Conservation (phyloP, 2,329 filamentous ascomycete species). For the Fusarium nematophilum region DNA sequence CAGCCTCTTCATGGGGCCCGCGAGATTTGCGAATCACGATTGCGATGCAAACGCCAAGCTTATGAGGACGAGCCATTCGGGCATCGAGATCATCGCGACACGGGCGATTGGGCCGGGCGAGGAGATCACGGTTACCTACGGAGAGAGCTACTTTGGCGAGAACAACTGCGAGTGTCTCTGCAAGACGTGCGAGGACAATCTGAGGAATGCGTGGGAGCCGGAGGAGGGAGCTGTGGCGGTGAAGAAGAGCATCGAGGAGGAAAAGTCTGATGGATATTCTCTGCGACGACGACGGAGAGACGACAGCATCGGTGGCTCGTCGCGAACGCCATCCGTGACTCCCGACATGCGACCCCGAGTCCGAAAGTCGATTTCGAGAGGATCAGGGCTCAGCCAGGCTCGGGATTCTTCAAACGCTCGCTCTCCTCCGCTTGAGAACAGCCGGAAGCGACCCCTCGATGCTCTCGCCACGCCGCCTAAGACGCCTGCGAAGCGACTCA, state of each 20-base stretch:
- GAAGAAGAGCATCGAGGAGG: conserved; percentile 66
- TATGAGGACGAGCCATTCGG: conserved; percentile 83
- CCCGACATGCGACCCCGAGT: conserved; percentile 66
- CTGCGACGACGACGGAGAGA: conserved; percentile 66
- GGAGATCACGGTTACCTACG: conserved; percentile 96
- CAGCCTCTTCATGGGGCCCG: conserved; percentile 93
- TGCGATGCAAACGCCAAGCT: conserved; percentile 92
- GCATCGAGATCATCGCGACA: conserved; percentile 90
- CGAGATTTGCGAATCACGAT: conserved; percentile 97
- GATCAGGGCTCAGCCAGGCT: conserved; percentile 47
- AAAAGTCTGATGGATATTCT: conserved; percentile 61
- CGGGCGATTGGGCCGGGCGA: conserved; percentile 87
- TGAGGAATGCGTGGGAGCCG: conserved; percentile 85
- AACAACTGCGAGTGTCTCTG: conserved; percentile 97
- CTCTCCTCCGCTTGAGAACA: conserved; percentile 45
- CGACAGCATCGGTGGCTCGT: conserved; percentile 61
- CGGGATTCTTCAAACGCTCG: conserved; percentile 48
- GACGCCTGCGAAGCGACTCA: conserved; percentile 65
- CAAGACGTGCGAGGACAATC: conserved; percentile 80
- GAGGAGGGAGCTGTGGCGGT: conserved; percentile 59
- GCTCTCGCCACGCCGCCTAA: conserved; percentile 64
- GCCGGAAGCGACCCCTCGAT: conserved; percentile 56
- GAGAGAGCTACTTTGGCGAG: conserved; percentile 94
- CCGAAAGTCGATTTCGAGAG: conserved; percentile 53
- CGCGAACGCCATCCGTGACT: conserved; percentile 67